Evolutionary conservation across 1,284 basidiomycete species (phyloP).

Genomic region (Agaricales sp.): DNA sequence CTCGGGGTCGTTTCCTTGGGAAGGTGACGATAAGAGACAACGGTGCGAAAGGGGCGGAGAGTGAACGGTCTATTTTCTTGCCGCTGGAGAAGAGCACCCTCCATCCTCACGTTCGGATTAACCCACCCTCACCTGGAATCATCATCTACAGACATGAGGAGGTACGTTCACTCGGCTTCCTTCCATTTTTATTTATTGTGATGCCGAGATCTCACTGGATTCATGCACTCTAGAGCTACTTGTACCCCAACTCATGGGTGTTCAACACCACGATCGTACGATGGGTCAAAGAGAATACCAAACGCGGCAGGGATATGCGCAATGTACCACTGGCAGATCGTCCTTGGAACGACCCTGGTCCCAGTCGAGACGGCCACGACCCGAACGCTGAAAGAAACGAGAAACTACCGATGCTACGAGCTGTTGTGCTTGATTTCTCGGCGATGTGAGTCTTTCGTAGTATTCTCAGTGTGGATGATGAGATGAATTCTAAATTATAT

Average conservation of each 20-base stretch:
- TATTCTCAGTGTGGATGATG: too few species aligned
- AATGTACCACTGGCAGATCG: slow-evolving; percentile 61
- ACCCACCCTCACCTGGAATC: slow-evolving; percentile 77
- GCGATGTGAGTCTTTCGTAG: slow-evolving; percentile 50
- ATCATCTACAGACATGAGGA: slow-evolving; percentile 93
- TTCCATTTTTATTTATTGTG: too few species aligned
- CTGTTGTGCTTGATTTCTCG: slow-evolving; percentile 89
- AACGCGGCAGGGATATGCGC: slow-evolving; percentile 68
- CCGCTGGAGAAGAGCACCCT: slow-evolving; percentile 64
- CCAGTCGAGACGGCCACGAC: slow-evolving; percentile 35
- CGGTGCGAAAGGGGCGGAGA: slow-evolving; percentile 19
- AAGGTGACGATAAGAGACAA: slow-evolving; percentile 39
- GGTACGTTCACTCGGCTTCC: not conserved
- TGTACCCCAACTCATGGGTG: slow-evolving; percentile 87
- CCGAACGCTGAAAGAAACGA: slow-evolving; percentile 39
- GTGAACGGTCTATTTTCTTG: slow-evolving; percentile 73
- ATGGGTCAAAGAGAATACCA: slow-evolving; percentile 70
- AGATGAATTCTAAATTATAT: too few species aligned
- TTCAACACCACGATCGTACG: slow-evolving; percentile 75
- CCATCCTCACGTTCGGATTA: slow-evolving; percentile 66
- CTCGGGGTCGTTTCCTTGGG: slow-evolving; percentile 88
- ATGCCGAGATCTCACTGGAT: not conserved
- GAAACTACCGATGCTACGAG: slow-evolving; percentile 63
- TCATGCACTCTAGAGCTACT: slow-evolving; percentile 40
- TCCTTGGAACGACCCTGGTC: slow-evolving; percentile 93